phyloP scores from a whole-genome alignment of 2,329 filamentous ascomycete species.

The Eutypella sp. region DNA sequence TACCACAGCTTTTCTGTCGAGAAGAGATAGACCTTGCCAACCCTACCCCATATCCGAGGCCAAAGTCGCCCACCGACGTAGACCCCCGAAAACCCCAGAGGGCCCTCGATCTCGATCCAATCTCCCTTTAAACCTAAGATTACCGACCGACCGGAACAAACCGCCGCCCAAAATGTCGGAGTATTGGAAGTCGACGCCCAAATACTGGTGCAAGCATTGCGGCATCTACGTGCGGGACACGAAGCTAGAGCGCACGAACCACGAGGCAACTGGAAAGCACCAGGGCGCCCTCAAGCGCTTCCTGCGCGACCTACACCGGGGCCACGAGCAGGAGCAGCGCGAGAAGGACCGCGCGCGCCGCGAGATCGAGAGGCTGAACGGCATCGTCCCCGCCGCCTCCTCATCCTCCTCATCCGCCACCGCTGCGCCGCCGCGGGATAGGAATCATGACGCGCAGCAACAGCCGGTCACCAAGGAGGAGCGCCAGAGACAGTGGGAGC shows the following conservation, averaged over 20 bases:
- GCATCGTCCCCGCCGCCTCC: conserved; percentile 54
- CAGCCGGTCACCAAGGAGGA: conserved; percentile 54
- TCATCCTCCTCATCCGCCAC: conserved; percentile 26
- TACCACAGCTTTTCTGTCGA: too few species aligned
- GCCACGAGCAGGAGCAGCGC: conserved; percentile 72
- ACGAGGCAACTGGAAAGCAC: conserved; percentile 81
- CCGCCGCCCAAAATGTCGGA: conserved; percentile 95
- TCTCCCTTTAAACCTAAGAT: too few species aligned
- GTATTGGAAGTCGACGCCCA: conserved; percentile 98
- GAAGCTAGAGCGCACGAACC: conserved; percentile 80
- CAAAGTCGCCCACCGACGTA: too few species aligned
- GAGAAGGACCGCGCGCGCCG: conserved; percentile 78
- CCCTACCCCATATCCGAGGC: too few species aligned
- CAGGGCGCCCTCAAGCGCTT: conserved; percentile 84
- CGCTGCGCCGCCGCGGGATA: conserved; percentile 5
- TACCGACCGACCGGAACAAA: too few species aligned
- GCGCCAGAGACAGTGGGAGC: conserved; percentile 77
- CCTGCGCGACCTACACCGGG: conserved; percentile 80
- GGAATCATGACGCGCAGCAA: conserved; percentile 6
- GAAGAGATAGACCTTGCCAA: too few species aligned
- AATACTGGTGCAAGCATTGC: conserved; percentile 99
- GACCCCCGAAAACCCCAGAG: too few species aligned
- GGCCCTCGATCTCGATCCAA: too few species aligned
- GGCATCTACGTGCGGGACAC: conserved; percentile 86
- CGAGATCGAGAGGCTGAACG: conserved; percentile 82